Evolutionary conservation across 2,329 filamentous ascomycete genomes (phyloP), one percentile per base, ranked within the genome.

Genomic region (Coniochaeta pulveracea): DNA sequence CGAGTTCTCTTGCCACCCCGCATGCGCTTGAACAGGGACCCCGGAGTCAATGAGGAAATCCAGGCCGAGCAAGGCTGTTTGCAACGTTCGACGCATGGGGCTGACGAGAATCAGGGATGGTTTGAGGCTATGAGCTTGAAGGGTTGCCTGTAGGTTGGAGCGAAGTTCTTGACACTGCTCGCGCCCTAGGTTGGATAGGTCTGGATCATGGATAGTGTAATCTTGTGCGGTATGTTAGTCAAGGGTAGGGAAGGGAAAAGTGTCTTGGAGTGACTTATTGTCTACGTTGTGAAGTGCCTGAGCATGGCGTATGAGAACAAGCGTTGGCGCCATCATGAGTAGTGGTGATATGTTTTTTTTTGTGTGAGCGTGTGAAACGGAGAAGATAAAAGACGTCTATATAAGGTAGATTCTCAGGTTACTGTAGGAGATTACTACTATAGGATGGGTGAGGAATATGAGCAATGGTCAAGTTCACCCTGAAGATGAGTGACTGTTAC

Each of bases 301-400:
- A 11, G 84, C 89, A 66, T 96, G 89, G 45, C 89, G 82, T 48
- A 95, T 79, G 48, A 96, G 66, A 44, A 96, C 82, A 38, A 95
- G 46, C 0, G 61, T 70, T 1, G 68, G 69, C 33, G 69, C 48
- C 69, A 74, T 73, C 14, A 12, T 36, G 10, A n/a, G 22, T n/a
- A n/a, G n/a, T n/a, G n/a, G n/a, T n/a, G n/a, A n/a, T n/a, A n/a
- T n/a, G n/a, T n/a, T n/a, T n/a, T n/a, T n/a, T n/a, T n/a, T n/a
- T n/a, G n/a, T n/a, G n/a, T n/a, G n/a, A n/a, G n/a, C n/a, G n/a
- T n/a, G n/a, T n/a, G n/a, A n/a, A n/a, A n/a, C n/a, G n/a, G n/a
- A n/a, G n/a, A n/a, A n/a, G n/a, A n/a, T n/a, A n/a, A n/a, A n/a
- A n/a, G n/a, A n/a, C n/a, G n/a, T n/a, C n/a, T n/a, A n/a, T n/a